Evolutionary conservation across 2,329 filamentous ascomycete species (phyloP), one percentile per base, ranked within the genome.

Genomic region (Botrytis deweyae): DNA sequence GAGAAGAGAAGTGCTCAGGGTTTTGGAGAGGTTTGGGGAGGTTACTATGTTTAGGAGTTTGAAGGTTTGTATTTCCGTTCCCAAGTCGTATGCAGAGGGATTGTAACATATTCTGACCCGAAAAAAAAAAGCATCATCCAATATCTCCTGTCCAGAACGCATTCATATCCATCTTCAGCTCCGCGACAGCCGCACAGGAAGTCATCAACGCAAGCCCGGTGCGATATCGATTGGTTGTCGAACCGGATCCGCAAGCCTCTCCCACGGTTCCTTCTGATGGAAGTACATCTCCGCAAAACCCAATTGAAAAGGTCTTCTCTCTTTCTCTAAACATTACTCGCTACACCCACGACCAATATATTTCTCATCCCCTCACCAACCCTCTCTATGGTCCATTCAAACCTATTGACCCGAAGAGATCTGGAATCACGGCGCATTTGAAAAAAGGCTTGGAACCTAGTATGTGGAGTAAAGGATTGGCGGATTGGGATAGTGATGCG

Each of bases 1-100:
- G 71, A 77, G 79, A n/a, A 77, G 79, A 38, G 80, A 81, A 73
- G 80, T 82, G 38, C 75, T 82, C 7, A 78, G 79, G 40, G 79
- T 81, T 6, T 73, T 81, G 33, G 78, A 81, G 70, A 76, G 78
- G 52, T 81, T 79, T 74, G 81, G 81, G 3, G 78, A 81, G 66
- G 79, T 82, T 6, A 76, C 69, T 25, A 77, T 81, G 76, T 81
- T 82, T 72, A 76, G 76, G 38, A 79, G 78, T 52, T 74, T 79
- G 38, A 81, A 81, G 74, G 80, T 81, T 76, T 40, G 63, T 75
- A 36, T 59, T 10, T 29, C 10, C 22, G 36, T 18, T 52, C 14
- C 7, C 18, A 33, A 9, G 22, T 59, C 6, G 18, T 14, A 4
- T 7, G 36, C 18, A 42, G 69, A 29, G 9, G 20, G 14, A 44